These are phyloP conservation scores for Candida boleticola DNA, from an alignment of 805 yeast genomes.

Conservation along the genomic window DNA sequence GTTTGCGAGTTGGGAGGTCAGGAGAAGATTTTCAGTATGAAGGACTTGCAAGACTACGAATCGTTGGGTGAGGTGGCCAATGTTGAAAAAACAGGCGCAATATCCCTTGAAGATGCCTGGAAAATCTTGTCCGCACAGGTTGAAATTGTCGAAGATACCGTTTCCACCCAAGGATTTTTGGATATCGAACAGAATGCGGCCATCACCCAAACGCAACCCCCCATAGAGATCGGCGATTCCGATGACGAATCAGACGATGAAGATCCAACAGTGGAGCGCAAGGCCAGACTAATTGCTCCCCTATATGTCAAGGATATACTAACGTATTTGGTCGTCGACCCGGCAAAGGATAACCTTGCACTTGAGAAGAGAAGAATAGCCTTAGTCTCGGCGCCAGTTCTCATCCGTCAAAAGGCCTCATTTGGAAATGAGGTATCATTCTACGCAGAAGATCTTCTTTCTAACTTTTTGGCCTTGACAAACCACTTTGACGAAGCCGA, in stretches of 20 bases:
- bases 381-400: conserved; percentile 49
- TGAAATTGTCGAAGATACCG: neutral
- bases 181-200: conserved; percentile 24
- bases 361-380: conserved; percentile 52
- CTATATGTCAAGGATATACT: conserved; percentile 74
- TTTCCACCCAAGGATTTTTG: neutral
- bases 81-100: conserved; percentile 9
- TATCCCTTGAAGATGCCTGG: conserved; percentile 19
- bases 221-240: conserved; percentile 21
- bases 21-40: conserved; percentile 31
- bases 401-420: conserved; percentile 62
- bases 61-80: neutral
- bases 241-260: conserved; percentile 42
- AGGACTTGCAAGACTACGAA: conserved; percentile 27
- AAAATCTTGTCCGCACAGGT: conserved; percentile 13
- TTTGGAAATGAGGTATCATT: conserved; percentile 60
- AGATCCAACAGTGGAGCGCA: conserved; percentile 42
- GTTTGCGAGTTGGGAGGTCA: conserved; percentile 33
- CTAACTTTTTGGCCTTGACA: conserved; percentile 49
- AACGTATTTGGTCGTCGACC: conserved; percentile 48
- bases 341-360: conserved; percentile 42
- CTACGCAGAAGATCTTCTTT: conserved; percentile 54
- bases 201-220: conserved; percentile 15
- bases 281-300: conserved; percentile 44
- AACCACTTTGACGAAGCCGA: conserved; percentile 55